A percentile compares a stretch with the other conserved stretches of the same genome.
phyloP scores from a whole-genome alignment of 2,329 filamentous ascomycete species.

The Cadophora malorum region DNA sequence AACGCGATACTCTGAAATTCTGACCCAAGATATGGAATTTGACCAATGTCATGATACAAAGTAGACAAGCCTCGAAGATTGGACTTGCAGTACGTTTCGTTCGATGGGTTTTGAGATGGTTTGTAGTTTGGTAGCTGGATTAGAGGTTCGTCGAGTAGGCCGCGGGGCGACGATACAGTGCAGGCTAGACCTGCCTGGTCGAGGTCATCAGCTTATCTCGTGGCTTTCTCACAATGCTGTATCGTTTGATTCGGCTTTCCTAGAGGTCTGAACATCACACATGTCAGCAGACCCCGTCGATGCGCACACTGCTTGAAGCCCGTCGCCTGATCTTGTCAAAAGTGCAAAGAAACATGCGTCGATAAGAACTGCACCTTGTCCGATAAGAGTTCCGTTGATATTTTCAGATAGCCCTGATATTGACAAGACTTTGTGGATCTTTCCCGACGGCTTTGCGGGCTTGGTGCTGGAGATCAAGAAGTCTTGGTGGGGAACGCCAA shows the following conservation, averaged over 20 bases:
- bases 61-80: background rate
- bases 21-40: too few relatives aligned
- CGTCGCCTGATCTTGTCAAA: background rate
- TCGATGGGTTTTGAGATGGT: too few relatives aligned
- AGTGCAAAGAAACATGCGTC: background rate
- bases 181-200: slow-evolving; percentile 1
- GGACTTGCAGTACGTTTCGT: background rate
- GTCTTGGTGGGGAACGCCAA: background rate
- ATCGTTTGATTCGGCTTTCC: background rate
- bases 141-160: background rate
- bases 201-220: background rate
- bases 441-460: background rate
- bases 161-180: background rate
- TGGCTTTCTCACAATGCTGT: background rate
- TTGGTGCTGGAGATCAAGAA: background rate
- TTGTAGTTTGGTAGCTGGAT: background rate
- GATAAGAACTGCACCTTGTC: background rate
- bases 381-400: background rate
- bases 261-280: background rate
- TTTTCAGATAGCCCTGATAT: background rate
- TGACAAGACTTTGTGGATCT: background rate
- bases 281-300: background rate
- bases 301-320: too few relatives aligned
- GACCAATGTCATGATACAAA: background rate
- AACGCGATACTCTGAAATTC: too few relatives aligned